Evolutionary conservation across 306 rosid genomes (phyloP).

Genomic region (Malus fusca): DNA sequence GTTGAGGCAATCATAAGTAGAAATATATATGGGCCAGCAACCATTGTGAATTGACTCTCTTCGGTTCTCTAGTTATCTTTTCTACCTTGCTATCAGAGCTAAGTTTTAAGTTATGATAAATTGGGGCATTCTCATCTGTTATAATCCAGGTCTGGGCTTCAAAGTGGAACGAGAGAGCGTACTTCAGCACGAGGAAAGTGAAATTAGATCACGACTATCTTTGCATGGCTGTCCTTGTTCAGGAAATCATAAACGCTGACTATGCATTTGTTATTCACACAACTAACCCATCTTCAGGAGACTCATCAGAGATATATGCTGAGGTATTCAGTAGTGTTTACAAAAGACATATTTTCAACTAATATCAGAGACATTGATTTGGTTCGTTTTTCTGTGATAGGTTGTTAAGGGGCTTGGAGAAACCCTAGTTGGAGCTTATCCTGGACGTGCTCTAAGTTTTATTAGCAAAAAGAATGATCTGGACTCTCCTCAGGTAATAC

Average conservation of each 20-base stretch:
- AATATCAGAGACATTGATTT: slow-evolving; percentile 6
- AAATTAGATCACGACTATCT: slow-evolving; percentile 81
- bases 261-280: slow-evolving; percentile 98
- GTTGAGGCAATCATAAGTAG: not conserved
- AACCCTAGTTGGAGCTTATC: slow-evolving; percentile 97
- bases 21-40: not conserved
- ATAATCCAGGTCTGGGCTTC: slow-evolving; percentile 90
- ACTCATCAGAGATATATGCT: slow-evolving; percentile 90
- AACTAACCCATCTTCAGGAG: slow-evolving; percentile 93
- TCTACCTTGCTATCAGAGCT: not conserved
- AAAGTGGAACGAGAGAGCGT: slow-evolving; percentile 98
- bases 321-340: slow-evolving; percentile 47
- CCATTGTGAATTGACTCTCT: not conserved
- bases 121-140: slow-evolving; percentile 13
- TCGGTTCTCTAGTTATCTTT: not conserved
- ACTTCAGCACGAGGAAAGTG: slow-evolving; percentile 92
- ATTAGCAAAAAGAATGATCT: slow-evolving; percentile 72
- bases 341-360: slow-evolving; percentile 7
- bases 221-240: slow-evolving; percentile 98
- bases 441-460: slow-evolving; percentile 97
- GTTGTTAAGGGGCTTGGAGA: slow-evolving; percentile 98
- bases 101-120: not conserved
- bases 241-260: slow-evolving; percentile 92
- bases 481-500: slow-evolving; percentile 70
- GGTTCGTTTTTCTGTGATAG: slow-evolving; percentile 31